Base-by-base conservation (phyloP, 495 filamentous ascomycete genomes). In the Annulohypoxylon maeteangense region DNA sequence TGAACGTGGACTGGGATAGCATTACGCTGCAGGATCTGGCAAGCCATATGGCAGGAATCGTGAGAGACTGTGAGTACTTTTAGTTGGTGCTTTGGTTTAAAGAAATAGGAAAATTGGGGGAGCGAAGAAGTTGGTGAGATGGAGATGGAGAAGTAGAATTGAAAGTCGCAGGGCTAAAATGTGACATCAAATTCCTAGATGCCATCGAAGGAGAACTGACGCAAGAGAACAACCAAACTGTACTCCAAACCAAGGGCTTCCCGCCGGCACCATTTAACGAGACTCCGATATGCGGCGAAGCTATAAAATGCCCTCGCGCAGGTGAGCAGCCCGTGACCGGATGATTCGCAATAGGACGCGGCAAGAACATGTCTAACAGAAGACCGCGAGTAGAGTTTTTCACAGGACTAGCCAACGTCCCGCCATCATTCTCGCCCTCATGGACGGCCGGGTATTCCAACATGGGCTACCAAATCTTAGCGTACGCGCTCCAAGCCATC, bases 371-470 rank as follows among this genome's bases (percentile, higher is more conserved):
- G 10, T 51, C 27, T 44, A 20, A 54, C 60, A 31, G 40, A 22
- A 2, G 59, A 72, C 48, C 42, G 0, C 25, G 50, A 50, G 47
- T 60, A 85, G 85, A 87, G 57, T 88, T 88, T 73, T 87, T 90
- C 74, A 58, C 75, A 0, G 87, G 85, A 2, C 70, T 89, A 14
- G 70, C 83, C 12, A 73, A 80, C 11, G 75, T 78, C 0, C 79
- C 83, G 38, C 87, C 87, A 0, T 80, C 84, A 7, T 87, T 82
- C 68, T 68, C 78, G 0, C 82, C 87, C 3, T 81, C 78, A 38
- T 68, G 81, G 7, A 85, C 82, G 4, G 83, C 88, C 0, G 81
- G 82, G 12, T 90, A 90, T 74, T 87, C 87, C 10, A 88, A 90
- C 74, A 82, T 81, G 3, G 86, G 80, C 0, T 88, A 81, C 65